These are phyloP conservation scores for Fereydounia khargensis DNA, from an alignment of 1,284 basidiomycete genomes.

Conservation along the genomic window DNA sequence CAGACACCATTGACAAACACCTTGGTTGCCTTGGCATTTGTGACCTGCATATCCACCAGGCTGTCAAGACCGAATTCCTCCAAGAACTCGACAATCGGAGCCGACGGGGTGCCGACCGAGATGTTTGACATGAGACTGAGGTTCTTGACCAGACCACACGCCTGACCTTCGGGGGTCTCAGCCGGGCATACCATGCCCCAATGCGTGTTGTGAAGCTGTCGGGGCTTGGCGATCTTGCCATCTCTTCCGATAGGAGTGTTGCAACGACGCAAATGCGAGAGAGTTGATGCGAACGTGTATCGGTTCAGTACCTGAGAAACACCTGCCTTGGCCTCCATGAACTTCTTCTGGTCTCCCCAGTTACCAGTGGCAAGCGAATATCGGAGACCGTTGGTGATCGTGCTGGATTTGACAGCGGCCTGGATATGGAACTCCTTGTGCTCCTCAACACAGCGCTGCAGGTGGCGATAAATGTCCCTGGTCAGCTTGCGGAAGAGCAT, in stretches of 20 bases:
- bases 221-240: constrained; percentile 98
- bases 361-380: constrained; percentile 98
- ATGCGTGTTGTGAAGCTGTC: constrained; percentile 98
- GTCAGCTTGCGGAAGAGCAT: constrained; percentile 99
- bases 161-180: constrained; percentile 99
- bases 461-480: constrained; percentile 92
- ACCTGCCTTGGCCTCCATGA: constrained; percentile 91
- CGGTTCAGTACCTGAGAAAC: constrained; percentile 98
- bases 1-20: constrained; percentile 99
- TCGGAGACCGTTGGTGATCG: constrained; percentile 96
- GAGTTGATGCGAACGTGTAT: constrained; percentile 96
- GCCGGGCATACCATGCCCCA: constrained; percentile 99
- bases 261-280: constrained; percentile 95
- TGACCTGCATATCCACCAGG: constrained; percentile 50
- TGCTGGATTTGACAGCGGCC: constrained; percentile 84
- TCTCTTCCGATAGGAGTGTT: constrained; percentile 98
- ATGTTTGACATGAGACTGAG: constrained; percentile 99
- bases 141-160: constrained; percentile 98
- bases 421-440: constrained; percentile 92
- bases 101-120: constrained; percentile 93
- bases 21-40: constrained; percentile 67
- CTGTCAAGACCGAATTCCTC: constrained; percentile 77
- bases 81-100: constrained; percentile 95
- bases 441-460: constrained; percentile 93
- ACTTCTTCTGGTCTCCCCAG: constrained; percentile 97